Base-by-base conservation (phyloP, 176 grass and related monocot species). In the Canna indica region DNA sequence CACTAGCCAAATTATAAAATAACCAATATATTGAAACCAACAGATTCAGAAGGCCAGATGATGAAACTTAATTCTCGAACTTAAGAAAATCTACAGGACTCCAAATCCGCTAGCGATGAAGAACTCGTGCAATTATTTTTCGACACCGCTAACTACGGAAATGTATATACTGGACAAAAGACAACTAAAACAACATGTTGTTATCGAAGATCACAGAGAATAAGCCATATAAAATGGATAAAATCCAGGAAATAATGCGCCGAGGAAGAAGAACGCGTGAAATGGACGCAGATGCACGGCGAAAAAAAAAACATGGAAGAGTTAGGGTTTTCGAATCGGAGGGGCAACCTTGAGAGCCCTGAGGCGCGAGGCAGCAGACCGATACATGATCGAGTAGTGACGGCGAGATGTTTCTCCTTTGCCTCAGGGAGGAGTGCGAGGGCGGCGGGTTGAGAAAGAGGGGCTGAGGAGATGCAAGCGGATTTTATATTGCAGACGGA, bases 291-390 rank as follows among this genome's bases (percentile, higher is more conserved):
- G 59, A 14, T 17, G 32, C 12, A 18, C 13, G 77, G 47, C 70
- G 64, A 77, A 83, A 69, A 71, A 79, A 77, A 7, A 41, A 0
- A 0, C 46, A 46, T 69, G 71, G 28, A 14, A 56, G 32, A 16
- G 44, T 25, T 27, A n/a, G 24, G 50, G 16, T 46, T 30, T n/a
- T 62, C 13, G 36, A 25, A 11, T 31, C 59, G 3, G 26, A 47
- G 27, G 36, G 0, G 3, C 13, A 73, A 90, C 88, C 88, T 86
- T 79, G 62, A 86, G 81, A 52, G 78, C 62, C 67, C 84, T 72
- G 27, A 90, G 81, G 59, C 77, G 83, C 14, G 67, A 73, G 59
- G 67, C 81, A 0, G 54, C 83, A 20, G 73, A 75, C 58, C 84
- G 81, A 44, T 90, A 70, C 88, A 86, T 86, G 75, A 35, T 79